A percentile compares a stretch with the other conserved stretches of the same genome.
phyloP scores from a whole-genome alignment of 1,284 basidiomycete genomes.

The Boletellus sp. region DNA sequence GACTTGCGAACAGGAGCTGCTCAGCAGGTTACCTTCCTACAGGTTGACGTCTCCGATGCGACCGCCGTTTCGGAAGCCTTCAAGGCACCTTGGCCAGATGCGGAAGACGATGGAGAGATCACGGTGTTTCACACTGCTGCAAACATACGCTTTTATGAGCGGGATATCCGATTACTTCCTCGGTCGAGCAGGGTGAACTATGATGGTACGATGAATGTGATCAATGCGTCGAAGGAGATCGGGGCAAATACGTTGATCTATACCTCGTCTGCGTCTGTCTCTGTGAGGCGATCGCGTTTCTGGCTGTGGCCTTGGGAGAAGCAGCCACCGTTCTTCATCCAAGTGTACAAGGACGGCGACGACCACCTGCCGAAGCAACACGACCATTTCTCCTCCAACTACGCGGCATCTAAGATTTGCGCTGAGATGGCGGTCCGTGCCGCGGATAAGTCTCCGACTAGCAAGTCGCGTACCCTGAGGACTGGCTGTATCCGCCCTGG shows the following conservation, averaged over 20 bases:
- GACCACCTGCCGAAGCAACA: conserved; percentile 43
- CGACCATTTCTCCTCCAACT: conserved; percentile 67
- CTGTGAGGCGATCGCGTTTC: conserved; percentile 51
- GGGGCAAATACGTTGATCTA: conserved; percentile 54
- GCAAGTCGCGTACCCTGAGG: conserved; percentile 38
- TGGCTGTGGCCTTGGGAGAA: conserved; percentile 70
- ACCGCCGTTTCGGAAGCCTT: conserved; percentile 57
- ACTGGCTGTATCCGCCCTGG: conserved; percentile 73
- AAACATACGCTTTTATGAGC: conserved; percentile 73
- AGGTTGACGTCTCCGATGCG: conserved; percentile 55
- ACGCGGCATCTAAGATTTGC: conserved; percentile 55
- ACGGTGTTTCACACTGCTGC: conserved; percentile 74
- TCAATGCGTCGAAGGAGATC: conserved; percentile 38
- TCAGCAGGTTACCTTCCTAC: conserved; percentile 51
- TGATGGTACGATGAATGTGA: conserved; percentile 59
- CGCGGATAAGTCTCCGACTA: conserved; percentile 45
- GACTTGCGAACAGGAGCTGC: conserved; percentile 51
- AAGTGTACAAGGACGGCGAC: conserved; percentile 58
- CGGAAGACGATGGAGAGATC: conserved; percentile 30
- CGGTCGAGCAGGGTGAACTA: conserved; percentile 62
- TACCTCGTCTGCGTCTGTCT: conserved; percentile 61
- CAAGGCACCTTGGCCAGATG: conserved; percentile 56
- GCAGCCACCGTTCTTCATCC: conserved; percentile 52
- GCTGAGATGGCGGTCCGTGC: conserved; percentile 56
- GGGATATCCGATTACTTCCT: conserved; percentile 45